Evolutionary conservation across 164 flowering plant species (phyloP).

Genomic region (Amborella trichopoda): DNA sequence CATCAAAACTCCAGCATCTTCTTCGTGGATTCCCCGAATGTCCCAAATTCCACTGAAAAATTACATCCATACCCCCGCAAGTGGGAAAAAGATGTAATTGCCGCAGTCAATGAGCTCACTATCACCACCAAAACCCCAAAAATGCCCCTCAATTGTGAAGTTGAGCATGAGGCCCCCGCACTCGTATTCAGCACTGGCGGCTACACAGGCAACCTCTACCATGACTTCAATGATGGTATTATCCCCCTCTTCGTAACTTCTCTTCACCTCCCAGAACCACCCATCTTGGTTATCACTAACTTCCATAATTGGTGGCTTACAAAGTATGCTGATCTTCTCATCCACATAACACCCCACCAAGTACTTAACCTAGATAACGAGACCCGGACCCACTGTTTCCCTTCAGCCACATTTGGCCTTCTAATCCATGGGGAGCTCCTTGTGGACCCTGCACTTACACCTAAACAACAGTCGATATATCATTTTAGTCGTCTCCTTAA

Average conservation of each 20-base stretch:
- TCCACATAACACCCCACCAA: conserved; percentile 22
- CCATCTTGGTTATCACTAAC: conserved; percentile 24
- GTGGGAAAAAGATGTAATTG: conserved; percentile 23
- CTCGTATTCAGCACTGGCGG: conserved; percentile 29
- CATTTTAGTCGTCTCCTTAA: conserved; percentile 4
- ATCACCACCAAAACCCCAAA: conserved; percentile 8
- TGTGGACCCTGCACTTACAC: conserved; percentile 4
- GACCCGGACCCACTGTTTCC: conserved; percentile 34
- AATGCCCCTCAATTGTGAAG: conserved; percentile 22
- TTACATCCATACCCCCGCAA: conserved; percentile 49
- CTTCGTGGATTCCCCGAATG: conserved; percentile 5
- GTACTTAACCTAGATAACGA: conserved; percentile 24
- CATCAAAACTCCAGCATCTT: conserved; percentile 22
- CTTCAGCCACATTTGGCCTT: conserved; percentile 10
- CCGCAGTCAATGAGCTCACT: conserved; percentile 26
- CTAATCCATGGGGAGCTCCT: conserved; percentile 3
- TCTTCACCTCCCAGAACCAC: conserved; percentile 7
- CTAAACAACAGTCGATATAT: conserved; percentile 1
- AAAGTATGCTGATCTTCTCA: conserved; percentile 29
- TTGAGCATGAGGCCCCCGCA: conserved; percentile 21
- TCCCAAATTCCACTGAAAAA: conserved; percentile 4
- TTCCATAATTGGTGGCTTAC: conserved; percentile 35
- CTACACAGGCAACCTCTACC: conserved; percentile 36
- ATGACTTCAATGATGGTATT: conserved; percentile 30
- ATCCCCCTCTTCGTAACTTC: conserved; percentile 37